phyloP scores from a whole-genome alignment of 148 eudicot genomes.

The Polygonum maritimum region DNA sequence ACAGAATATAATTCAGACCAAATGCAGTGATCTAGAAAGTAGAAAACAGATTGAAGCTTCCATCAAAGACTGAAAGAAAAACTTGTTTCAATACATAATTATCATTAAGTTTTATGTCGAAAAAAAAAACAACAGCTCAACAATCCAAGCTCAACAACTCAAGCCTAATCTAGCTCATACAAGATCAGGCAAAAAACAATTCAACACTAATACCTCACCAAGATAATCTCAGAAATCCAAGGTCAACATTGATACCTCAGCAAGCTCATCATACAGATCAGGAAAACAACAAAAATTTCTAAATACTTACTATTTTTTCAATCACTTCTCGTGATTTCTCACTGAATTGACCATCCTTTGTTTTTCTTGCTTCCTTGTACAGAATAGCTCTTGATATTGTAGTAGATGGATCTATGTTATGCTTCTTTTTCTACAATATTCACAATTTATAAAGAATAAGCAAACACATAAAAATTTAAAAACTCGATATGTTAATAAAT shows the following conservation, averaged over 20 bases:
- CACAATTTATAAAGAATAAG: neutral
- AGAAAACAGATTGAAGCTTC: too few relatives aligned
- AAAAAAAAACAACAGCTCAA: too few relatives aligned
- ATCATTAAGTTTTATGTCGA: too few relatives aligned
- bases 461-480: neutral
- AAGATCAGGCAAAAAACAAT: neutral
- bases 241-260: too few relatives aligned
- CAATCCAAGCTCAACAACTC: too few relatives aligned
- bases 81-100: too few relatives aligned
- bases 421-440: neutral
- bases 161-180: too few relatives aligned
- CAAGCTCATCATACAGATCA: too few relatives aligned
- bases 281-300: neutral
- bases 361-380: neutral
- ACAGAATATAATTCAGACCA: too few relatives aligned
- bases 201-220: neutral
- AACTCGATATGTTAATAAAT: neutral
- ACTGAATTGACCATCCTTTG: neutral
- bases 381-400: neutral
- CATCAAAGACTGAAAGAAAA: too few relatives aligned
- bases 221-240: too few relatives aligned
- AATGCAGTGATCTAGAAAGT: too few relatives aligned
- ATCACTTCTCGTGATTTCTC: slow-evolving; percentile 2
- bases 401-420: neutral
- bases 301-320: neutral